Evolutionary conservation across 345 rosid genomes (phyloP).

Genomic region (Nephelium lappaceum): DNA sequence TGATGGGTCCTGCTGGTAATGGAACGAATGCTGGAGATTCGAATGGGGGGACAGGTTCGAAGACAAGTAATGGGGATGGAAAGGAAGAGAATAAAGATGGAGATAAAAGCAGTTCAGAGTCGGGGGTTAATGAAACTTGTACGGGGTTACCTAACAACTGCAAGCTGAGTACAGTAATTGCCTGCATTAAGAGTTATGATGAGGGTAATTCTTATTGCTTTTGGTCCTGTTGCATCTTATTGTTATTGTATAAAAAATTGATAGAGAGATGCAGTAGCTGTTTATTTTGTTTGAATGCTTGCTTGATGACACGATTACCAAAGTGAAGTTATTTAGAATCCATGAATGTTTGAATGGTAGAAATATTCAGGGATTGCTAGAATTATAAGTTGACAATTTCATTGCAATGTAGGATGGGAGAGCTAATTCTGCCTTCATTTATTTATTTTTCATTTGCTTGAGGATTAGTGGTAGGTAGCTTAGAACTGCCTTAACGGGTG

Average conservation of each 20-base stretch:
- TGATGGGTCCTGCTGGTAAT: constrained; percentile 5
- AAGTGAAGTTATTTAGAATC: neutral
- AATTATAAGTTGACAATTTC: neutral
- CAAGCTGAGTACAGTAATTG: constrained; percentile 33
- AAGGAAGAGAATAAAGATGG: constrained; percentile 26
- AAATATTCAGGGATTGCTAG: neutral
- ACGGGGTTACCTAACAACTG: constrained; percentile 46
- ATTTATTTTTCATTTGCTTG: neutral
- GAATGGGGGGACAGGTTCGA: neutral
- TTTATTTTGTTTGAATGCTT: neutral
- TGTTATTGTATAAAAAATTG: neutral
- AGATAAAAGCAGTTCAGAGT: constrained; percentile 32
- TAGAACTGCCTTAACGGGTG: constrained; percentile 4
- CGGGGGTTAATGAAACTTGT: constrained; percentile 46
- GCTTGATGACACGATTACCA: neutral
- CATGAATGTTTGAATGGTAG: neutral
- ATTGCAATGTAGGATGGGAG: neutral
- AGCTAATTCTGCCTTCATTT: neutral
- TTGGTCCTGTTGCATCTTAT: neutral
- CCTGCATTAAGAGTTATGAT: constrained; percentile 55
- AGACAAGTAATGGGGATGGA: constrained; percentile 9
- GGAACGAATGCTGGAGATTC: constrained; percentile 11
- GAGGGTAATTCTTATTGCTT: constrained; percentile 40
- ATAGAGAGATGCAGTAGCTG: neutral
- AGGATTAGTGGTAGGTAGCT: neutral